These are phyloP conservation scores for Dissophora globulifera DNA, from an alignment of 192 early-diverging fungal species.

Conservation along the genomic window DNA sequence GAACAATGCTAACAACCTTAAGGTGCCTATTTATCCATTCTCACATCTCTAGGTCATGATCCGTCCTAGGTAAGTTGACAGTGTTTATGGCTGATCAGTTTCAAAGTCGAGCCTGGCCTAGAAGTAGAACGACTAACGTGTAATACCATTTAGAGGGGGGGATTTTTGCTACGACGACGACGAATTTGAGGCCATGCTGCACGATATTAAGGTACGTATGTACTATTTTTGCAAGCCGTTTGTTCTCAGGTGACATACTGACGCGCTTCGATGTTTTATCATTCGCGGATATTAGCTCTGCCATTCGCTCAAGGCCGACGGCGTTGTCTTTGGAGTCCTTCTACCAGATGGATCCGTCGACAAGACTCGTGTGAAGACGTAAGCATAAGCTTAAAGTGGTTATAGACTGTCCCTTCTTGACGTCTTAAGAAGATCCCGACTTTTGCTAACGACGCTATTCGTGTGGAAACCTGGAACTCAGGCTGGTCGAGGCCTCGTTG, in stretches of 20 bases:
- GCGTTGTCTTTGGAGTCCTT: conserved; percentile 74
- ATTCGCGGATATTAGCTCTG: conserved; percentile 16
- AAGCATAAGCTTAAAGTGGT: too few species aligned
- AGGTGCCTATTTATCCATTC: not conserved
- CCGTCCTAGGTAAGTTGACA: conserved; percentile 62
- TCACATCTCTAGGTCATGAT: conserved; percentile 65
- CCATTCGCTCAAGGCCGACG: conserved; percentile 45
- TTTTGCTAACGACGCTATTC: too few species aligned
- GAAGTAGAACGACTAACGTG: too few species aligned
- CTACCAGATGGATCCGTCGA: conserved; percentile 67
- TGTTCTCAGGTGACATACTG: too few species aligned
- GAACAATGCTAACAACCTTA: too few species aligned
- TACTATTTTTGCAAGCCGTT: too few species aligned
- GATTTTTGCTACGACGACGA: conserved; percentile 68
- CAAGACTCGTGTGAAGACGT: conserved; percentile 54
- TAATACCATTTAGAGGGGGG: conserved; percentile 60
- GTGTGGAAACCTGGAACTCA: not conserved
- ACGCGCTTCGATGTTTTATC: too few species aligned
- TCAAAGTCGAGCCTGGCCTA: too few species aligned
- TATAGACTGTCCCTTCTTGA: too few species aligned
- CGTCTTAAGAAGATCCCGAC: too few species aligned
- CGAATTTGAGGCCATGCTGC: conserved; percentile 61
- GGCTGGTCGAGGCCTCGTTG: conserved; percentile 60
- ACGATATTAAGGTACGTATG: conserved; percentile 56
- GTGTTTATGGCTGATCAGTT: too few species aligned